Conservation (phyloP, 768 basidiomycete species). For the Phaeotremella fagi region DNA sequence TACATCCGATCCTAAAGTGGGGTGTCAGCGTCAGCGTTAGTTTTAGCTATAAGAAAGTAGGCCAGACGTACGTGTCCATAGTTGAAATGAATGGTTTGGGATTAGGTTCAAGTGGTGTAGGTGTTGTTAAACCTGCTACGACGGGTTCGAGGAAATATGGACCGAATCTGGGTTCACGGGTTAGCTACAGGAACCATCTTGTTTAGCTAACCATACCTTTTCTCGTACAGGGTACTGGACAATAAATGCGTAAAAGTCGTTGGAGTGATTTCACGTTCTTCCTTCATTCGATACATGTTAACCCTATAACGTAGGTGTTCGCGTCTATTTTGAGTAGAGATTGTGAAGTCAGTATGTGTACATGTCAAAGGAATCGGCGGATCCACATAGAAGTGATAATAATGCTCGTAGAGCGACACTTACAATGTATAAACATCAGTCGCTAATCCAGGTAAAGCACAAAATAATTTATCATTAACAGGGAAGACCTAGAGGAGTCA, state of each 20-base stretch:
- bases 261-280: constrained; percentile 93
- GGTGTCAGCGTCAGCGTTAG: not conserved
- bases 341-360: not conserved
- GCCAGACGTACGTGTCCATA: constrained; percentile 57
- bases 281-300: constrained; percentile 99
- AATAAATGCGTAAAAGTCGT: constrained; percentile 94
- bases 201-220: constrained; percentile 52
- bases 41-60: not conserved
- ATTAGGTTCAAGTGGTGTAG: constrained; percentile 52
- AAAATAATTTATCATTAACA: constrained; percentile 82
- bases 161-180: constrained; percentile 58
- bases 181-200: constrained; percentile 1
- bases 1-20: constrained; percentile 47
- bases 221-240: constrained; percentile 90
- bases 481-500: constrained; percentile 86
- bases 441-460: constrained; percentile 86
- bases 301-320: constrained; percentile 89
- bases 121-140: constrained; percentile 69
- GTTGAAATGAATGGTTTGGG: constrained; percentile 90
- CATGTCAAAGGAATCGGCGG: not conserved
- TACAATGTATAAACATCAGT: constrained; percentile 91
- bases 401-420: constrained; percentile 14
- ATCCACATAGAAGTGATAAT: not conserved
- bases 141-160: constrained; percentile 97
- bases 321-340: constrained; percentile 57